Percentiles rank a stretch among this genome's conserved stretches.
Evolutionary conservation across 768 basidiomycete species (phyloP).

Genomic region (Kondoa malvinella): DNA sequence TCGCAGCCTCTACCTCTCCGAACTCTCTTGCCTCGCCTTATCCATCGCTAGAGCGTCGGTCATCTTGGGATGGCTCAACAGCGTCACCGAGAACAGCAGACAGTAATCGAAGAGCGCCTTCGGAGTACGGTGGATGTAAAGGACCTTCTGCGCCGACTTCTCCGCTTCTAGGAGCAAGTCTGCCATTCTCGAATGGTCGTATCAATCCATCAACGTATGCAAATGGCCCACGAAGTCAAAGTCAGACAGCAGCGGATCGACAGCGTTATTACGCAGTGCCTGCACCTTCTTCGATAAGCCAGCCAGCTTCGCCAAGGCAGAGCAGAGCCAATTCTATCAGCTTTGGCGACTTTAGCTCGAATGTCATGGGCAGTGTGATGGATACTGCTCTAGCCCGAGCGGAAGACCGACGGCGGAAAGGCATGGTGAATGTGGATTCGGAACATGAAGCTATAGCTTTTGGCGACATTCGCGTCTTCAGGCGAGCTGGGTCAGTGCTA

Average conservation of each 20-base stretch:
- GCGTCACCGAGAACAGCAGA: conserved; percentile 11
- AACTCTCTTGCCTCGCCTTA: neutral
- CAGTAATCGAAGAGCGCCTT: conserved; percentile 5
- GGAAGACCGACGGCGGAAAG: neutral
- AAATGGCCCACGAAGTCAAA: conserved; percentile 1
- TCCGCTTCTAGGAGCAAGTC: neutral
- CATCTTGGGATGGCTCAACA: conserved; percentile 19
- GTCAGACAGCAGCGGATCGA: neutral
- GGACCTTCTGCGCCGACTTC: conserved; percentile 12
- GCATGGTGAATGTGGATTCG: neutral
- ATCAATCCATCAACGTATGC: neutral
- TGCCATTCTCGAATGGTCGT: neutral
- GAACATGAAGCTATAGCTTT: conserved; percentile 7
- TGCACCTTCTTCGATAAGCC: neutral
- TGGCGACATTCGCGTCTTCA: neutral
- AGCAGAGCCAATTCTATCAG: neutral
- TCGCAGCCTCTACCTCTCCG: neutral
- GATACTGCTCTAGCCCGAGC: neutral
- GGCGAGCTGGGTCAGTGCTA: neutral
- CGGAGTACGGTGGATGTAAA: neutral
- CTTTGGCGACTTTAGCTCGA: conserved; percentile 7
- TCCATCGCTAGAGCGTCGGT: conserved; percentile 13
- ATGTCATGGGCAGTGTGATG: neutral
- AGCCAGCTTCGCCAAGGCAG: neutral
- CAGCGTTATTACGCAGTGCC: conserved; percentile 2